Base-by-base conservation (phyloP, 768 basidiomycete species). In the Psilocybe sp. region DNA sequence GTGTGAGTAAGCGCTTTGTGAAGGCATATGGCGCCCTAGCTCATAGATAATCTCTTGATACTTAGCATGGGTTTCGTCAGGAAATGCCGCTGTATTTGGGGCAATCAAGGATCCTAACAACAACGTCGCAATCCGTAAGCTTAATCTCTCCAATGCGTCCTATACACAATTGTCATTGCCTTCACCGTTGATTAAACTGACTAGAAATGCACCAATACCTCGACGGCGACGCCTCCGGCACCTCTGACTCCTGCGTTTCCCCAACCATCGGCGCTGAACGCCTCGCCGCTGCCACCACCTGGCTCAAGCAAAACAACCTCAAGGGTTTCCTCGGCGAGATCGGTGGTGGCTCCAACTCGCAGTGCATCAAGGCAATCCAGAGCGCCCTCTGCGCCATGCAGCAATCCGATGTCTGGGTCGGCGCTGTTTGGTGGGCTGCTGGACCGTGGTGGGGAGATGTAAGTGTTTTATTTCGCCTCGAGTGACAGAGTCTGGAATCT, bases 151-250 rank as follows among this genome's bases (percentile, higher is more conserved):
- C 10, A 37, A 55, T 40, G 19, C 19, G n/a, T n/a, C 38, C 28
- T 53, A 19, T 38, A 23, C 15, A 49, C 28, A 35, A 18, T 19
- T 20, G 4, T 4, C 38, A 31, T 12, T 5, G 13, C 40, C 45
- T 13, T 3, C 58, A 28, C 7, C 4, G 23, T 28, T 28, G 23
- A 7, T 7, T 28, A 28, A 28, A 28, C 23, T 28, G 23, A 28
- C 23, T 28, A 78, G 80, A 85, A 60, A 84, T 84, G 80, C 82
- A 85, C 63, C 81, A 85, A 62, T 85, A 85, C 69, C 81, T 85
- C 56, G 82, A 84, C 64, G 76, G 74, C 33, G 82, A 85, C 58
- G 75, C 79, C 54, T 82, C 80, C 15, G 81, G 80, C 43, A 83
- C 82, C 6, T 73, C 64, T 41, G 60, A 59, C 1, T 72, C 66